Evolutionary conservation across 108 stramenopile species (phyloP), one percentile per base, ranked within the genome.

Genomic region (Skeletonema marinoi): DNA sequence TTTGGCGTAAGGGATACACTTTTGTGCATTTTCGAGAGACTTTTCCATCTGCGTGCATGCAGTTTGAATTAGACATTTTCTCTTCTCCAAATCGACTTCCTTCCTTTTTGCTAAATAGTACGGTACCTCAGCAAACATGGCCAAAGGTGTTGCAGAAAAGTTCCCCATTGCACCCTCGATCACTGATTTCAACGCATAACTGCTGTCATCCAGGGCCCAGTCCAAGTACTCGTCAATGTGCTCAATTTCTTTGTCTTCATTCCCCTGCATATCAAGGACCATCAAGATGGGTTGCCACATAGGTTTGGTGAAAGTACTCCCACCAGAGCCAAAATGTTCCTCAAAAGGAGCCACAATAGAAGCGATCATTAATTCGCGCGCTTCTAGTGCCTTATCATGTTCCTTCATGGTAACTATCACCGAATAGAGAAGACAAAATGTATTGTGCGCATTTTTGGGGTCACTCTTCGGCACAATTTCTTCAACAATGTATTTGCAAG

Each of bases 381-480:
- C 86, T 51, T 82, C 60, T 10, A 71, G 42, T 5, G 88, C 82
- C 48, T 66, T 36, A 46, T 85, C 89, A 54, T 71, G 73, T n/a
- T 86, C 85, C 51, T 88, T 89, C 77, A 90, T 66, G 11, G 83
- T 70, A 63, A 81, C 78, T 5, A 89, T 50, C 25, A 83, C 48
- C 4, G 89, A 82, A 62, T 84, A 89, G 48, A 89, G 61, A n/a
- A 87, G 75, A 29, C 87, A 72, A 60, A 87, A 81, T 17, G 84
- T 67, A 59, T 87, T 85, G 75, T 89, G 86, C 31, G 87, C 74
- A 66, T 88, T 85, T 42, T 79, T 68, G 4, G 65, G 71, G 42
- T 91, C 87, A 31, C 88, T 88, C 30, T 85, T 85, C 36, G 90
- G 90, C 11, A 89, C 61, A 29, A 91, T 64, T 56, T 80, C 73